Conservation (phyloP, 2,329 filamentous ascomycete species). For the Septoria petroselini region DNA sequence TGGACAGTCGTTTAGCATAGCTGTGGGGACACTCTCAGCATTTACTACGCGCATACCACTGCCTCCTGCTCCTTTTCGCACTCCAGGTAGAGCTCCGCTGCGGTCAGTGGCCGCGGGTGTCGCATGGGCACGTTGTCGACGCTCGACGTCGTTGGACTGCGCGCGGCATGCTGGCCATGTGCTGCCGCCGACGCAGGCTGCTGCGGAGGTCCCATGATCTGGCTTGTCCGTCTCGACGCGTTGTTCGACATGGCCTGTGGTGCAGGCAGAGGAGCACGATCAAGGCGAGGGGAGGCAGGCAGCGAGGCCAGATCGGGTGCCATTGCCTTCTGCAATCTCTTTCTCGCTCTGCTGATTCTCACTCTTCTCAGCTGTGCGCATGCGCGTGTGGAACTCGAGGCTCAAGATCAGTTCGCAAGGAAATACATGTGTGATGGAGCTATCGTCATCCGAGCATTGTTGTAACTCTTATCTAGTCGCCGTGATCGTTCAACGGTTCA, state of each 20-base stretch:
- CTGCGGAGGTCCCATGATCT: conserved; percentile 29
- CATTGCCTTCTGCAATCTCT: neutral
- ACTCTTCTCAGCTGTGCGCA: conserved; percentile 10
- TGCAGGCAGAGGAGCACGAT: conserved; percentile 30
- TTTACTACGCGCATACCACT: conserved; percentile 58
- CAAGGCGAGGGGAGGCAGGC: neutral
- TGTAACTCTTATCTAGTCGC: neutral
- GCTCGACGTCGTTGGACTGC: conserved; percentile 27
- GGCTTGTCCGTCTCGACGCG: conserved; percentile 26
- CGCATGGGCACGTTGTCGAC: conserved; percentile 59
- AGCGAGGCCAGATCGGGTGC: neutral
- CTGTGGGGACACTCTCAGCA: neutral
- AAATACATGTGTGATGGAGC: conserved; percentile 42
- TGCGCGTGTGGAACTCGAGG: conserved; percentile 24
- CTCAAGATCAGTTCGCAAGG: conserved; percentile 39
- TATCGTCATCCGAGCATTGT: conserved; percentile 3
- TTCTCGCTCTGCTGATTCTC: no score
- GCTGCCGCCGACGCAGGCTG: conserved; percentile 25
- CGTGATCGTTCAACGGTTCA: neutral
- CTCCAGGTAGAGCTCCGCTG: conserved; percentile 82
- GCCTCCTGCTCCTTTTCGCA: conserved; percentile 95
- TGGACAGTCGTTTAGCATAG: conserved; percentile 38
- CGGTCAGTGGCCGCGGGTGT: conserved; percentile 82
- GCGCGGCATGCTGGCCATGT: conserved; percentile 13
- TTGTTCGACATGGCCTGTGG: conserved; percentile 19